Conservation (phyloP, 164 flowering plant species). For the Stephania cephalantha region DNA sequence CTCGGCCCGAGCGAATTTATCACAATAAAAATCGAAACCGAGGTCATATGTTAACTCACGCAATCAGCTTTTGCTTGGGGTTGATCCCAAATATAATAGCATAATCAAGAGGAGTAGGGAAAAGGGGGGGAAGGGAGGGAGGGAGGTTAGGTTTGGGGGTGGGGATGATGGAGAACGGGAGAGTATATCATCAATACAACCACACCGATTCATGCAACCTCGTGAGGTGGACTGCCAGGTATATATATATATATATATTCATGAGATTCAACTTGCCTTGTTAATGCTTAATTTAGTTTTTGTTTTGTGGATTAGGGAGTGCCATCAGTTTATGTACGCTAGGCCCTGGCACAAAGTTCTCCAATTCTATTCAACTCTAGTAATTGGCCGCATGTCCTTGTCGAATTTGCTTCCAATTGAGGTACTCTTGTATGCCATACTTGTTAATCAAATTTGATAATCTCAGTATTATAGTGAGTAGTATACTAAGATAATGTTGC, state of each 20-base stretch:
- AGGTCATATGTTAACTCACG: no score
- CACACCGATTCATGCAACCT: slow-evolving; percentile 57
- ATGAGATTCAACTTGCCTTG: background rate
- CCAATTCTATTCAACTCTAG: slow-evolving; percentile 56
- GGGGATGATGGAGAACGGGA: slow-evolving; percentile 21
- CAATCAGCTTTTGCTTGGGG: no score
- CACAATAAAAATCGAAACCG: no score
- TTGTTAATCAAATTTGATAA: background rate
- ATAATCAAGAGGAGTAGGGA: no score
- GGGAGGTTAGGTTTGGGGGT: background rate
- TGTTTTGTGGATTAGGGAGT: slow-evolving; percentile 42
- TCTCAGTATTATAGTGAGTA: no score
- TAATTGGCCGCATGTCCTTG: slow-evolving; percentile 36
- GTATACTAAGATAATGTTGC: no score
- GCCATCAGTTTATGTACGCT: slow-evolving; percentile 58
- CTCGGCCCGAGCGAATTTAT: no score
- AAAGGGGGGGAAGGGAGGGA: no score
- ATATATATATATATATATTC: no score
- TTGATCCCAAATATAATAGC: no score
- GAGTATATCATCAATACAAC: slow-evolving; percentile 43
- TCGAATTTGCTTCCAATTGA: slow-evolving; percentile 31
- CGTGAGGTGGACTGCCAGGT: slow-evolving; percentile 62
- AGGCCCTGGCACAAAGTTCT: slow-evolving; percentile 69
- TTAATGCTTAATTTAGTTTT: background rate
- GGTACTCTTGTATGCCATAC: background rate